Conservation (phyloP, 108 stramenopile genomes). For the Cyclostephanos tholiformis region DNA sequence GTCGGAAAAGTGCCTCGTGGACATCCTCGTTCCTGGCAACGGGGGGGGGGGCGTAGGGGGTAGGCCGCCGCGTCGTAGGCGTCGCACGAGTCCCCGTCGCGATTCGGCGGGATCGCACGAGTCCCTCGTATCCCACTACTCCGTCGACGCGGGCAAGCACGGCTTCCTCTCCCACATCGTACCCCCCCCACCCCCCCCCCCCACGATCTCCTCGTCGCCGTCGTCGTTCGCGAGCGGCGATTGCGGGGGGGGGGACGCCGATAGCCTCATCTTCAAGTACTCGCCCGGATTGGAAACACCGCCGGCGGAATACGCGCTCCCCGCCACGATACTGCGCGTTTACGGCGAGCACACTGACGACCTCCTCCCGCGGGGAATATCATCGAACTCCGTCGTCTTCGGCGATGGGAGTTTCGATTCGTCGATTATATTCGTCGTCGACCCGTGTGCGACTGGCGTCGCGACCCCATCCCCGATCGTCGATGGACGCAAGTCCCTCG, state of each 20-base stretch:
- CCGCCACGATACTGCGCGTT: constrained; percentile 32
- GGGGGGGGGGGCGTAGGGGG: neutral
- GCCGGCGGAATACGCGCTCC: constrained; percentile 42
- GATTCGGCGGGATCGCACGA: constrained; percentile 22
- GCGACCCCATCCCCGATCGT: too few species aligned
- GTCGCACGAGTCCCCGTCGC: constrained; percentile 7
- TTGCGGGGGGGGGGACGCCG: neutral
- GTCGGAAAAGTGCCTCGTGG: too few species aligned
- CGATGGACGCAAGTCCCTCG: too few species aligned
- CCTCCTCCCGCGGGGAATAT: neutral
- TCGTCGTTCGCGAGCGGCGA: constrained; percentile 16
- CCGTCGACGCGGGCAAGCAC: constrained; percentile 35
- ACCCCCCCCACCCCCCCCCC: neutral
- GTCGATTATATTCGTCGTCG: too few species aligned
- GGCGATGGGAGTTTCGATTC: neutral
- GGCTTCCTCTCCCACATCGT: constrained; percentile 17
- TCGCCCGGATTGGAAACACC: constrained; percentile 25
- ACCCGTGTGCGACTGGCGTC: too few species aligned
- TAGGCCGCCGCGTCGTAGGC: neutral
- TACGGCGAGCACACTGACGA: constrained; percentile 35
- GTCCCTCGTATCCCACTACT: constrained; percentile 23
- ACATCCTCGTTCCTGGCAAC: neutral
- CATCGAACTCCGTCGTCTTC: neutral
- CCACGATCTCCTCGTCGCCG: constrained; percentile 10
- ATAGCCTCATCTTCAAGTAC: constrained; percentile 35